These are phyloP conservation scores for Posidonia oceanica DNA, from an alignment of 116 monocot species.

Conservation along the genomic window DNA sequence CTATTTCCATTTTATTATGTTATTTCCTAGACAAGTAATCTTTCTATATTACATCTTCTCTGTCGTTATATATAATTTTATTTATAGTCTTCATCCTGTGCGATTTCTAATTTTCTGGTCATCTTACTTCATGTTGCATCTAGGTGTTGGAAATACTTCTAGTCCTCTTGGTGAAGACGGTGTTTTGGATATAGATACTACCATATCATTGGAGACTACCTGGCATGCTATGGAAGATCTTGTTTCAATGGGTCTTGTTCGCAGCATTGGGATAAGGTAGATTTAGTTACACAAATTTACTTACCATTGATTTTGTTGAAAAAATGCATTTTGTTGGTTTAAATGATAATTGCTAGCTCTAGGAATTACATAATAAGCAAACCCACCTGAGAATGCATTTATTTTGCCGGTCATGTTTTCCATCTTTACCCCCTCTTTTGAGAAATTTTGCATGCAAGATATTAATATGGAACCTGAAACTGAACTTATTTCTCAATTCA, in stretches of 20 bases:
- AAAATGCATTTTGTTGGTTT: too few species aligned
- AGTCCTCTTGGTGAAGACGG: constrained; percentile 88
- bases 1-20: not conserved
- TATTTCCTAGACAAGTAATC: too few species aligned
- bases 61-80: not conserved
- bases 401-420: too few species aligned
- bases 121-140: not conserved
- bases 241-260: constrained; percentile 59
- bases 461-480: too few species aligned
- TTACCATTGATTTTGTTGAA: too few species aligned
- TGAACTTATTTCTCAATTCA: too few species aligned
- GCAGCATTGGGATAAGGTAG: constrained; percentile 93
- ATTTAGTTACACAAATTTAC: not conserved
- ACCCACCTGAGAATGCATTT: too few species aligned
- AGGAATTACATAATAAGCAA: too few species aligned
- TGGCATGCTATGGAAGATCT: constrained; percentile 98
- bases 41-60: too few species aligned
- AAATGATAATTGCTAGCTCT: too few species aligned
- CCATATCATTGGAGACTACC: constrained; percentile 86
- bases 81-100: not conserved
- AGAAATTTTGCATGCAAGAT: too few species aligned
- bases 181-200: constrained; percentile 84
- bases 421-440: too few species aligned
- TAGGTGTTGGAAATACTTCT: constrained; percentile 71
- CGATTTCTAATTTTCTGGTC: not conserved